Evolutionary conservation across 176 grass and related monocot genomes (phyloP).

Genomic region (Bolboschoenus planiculmis): DNA sequence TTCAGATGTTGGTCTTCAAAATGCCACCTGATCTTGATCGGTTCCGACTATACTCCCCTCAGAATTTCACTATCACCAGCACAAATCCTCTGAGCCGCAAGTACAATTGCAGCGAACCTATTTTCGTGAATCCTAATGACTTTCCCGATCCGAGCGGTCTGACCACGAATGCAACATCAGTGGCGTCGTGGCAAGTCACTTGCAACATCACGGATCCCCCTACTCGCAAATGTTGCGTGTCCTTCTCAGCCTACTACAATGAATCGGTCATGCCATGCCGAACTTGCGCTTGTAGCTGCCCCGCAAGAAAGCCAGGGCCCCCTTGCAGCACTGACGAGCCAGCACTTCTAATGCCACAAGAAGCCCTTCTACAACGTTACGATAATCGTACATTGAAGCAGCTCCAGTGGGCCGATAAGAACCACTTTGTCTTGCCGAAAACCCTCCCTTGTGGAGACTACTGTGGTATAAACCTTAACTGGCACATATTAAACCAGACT

Average conservation of each 20-base stretch:
- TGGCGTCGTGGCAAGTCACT: constrained; percentile 56
- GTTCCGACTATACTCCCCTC: constrained; percentile 34
- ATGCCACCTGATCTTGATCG: constrained; percentile 69
- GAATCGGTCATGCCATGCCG: constrained; percentile 72
- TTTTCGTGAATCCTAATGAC: constrained; percentile 38
- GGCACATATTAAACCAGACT: constrained; percentile 60
- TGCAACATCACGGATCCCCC: constrained; percentile 44
- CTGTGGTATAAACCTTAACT: constrained; percentile 71
- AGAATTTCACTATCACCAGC: constrained; percentile 41
- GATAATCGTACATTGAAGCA: constrained; percentile 34
- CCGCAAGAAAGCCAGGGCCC: not conserved
- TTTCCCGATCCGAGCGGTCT: constrained; percentile 55
- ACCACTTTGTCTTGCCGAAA: constrained; percentile 22
- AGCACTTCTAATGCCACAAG: constrained; percentile 47
- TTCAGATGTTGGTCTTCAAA: constrained; percentile 92
- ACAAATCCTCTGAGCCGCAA: constrained; percentile 36
- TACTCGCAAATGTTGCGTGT: constrained; percentile 54
- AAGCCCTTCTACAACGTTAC: constrained; percentile 53
- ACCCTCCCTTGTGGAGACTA: constrained; percentile 53
- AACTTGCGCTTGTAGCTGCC: constrained; percentile 78
- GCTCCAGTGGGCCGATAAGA: constrained; percentile 27
- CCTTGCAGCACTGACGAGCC: constrained; percentile 43
- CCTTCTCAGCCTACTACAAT: constrained; percentile 61
- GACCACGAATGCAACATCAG: constrained; percentile 22
- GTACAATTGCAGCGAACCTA: constrained; percentile 40